A percentile compares a stretch with the other conserved stretches of the same genome.
These are phyloP conservation scores for Pyrus bretschneideri DNA, from an alignment of 306 rosid genomes.

Conservation along the genomic window DNA sequence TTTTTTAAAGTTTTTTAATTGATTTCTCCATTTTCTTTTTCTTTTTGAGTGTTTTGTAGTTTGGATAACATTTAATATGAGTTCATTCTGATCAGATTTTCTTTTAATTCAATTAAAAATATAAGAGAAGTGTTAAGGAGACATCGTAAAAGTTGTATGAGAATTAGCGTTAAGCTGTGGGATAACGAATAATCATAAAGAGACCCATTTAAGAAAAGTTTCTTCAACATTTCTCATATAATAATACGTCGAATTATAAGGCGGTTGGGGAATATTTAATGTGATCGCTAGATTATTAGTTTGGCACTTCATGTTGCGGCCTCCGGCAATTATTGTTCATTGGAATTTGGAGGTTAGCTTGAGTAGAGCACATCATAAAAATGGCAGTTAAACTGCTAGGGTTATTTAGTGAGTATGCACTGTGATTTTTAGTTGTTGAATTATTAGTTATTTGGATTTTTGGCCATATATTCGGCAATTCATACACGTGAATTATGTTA, in stretches of 20 bases:
- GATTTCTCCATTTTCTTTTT: background rate
- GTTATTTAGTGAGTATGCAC: too few relatives aligned
- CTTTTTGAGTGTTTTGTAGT: background rate
- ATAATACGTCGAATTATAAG: slow-evolving; percentile 6
- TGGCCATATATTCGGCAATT: too few relatives aligned
- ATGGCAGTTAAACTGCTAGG: background rate
- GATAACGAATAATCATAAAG: too few relatives aligned
- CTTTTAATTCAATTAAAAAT: background rate
- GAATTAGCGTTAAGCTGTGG: too few relatives aligned
- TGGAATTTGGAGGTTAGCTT: background rate
- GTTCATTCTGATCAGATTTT: slow-evolving; percentile 15
- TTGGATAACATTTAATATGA: slow-evolving; percentile 13
- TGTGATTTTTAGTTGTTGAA: too few relatives aligned
- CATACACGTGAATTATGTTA: too few relatives aligned
- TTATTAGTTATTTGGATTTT: too few relatives aligned
- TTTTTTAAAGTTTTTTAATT: background rate
- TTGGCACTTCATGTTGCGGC: background rate
- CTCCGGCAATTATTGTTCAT: background rate
- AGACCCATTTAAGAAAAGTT: too few relatives aligned
- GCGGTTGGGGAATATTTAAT: slow-evolving; percentile 4
- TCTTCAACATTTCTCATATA: background rate
- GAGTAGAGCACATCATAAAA: background rate
- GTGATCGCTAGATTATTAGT: background rate
- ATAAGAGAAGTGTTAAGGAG: too few relatives aligned
- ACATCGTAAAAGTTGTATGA: too few relatives aligned